Conservation (phyloP, 2,329 filamentous ascomycete genomes). For the Ophiobolus disseminans region DNA sequence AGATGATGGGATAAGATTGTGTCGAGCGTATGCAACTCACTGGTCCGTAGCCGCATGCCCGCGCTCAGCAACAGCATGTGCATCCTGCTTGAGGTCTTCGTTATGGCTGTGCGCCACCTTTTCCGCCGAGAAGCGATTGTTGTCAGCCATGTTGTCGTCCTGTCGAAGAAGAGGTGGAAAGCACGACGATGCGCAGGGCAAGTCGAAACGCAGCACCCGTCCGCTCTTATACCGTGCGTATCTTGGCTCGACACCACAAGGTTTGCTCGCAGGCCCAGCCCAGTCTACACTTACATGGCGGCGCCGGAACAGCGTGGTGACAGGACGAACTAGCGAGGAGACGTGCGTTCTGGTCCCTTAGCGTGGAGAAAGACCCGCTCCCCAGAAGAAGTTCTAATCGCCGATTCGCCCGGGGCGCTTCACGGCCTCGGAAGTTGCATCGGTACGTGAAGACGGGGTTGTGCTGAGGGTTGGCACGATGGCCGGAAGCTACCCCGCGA, state of each 20-base stretch:
- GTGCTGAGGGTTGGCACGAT: not conserved
- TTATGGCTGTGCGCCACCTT: conserved; percentile 30
- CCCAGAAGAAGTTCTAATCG: conserved; percentile 14
- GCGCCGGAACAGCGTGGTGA: not conserved
- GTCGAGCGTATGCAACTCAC: conserved; percentile 17
- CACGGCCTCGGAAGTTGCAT: conserved; percentile 1
- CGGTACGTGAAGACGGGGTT: conserved; percentile 3
- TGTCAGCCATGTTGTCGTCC: not conserved
- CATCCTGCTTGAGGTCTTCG: conserved; percentile 37
- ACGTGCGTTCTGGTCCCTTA: conserved; percentile 9
- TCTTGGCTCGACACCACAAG: conserved; percentile 2
- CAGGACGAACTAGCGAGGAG: not conserved
- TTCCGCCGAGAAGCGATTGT: conserved; percentile 19
- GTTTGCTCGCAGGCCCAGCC: conserved; percentile 5
- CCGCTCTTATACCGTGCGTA: conserved; percentile 10
- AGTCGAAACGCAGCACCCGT: conserved; percentile 12
- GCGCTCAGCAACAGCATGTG: conserved; percentile 34
- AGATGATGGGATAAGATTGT: conserved; percentile 4
- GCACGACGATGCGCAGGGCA: conserved; percentile 2
- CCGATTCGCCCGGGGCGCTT: not conserved
- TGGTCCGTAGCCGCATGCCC: conserved; percentile 43
- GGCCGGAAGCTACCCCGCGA: conserved; percentile 2
- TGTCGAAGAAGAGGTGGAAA: not conserved
- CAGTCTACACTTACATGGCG: conserved; percentile 6
- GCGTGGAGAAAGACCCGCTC: conserved; percentile 9